phyloP scores from a whole-genome alignment of 192 early-diverging fungal genomes.

The Phycomyces blakesleeanus region DNA sequence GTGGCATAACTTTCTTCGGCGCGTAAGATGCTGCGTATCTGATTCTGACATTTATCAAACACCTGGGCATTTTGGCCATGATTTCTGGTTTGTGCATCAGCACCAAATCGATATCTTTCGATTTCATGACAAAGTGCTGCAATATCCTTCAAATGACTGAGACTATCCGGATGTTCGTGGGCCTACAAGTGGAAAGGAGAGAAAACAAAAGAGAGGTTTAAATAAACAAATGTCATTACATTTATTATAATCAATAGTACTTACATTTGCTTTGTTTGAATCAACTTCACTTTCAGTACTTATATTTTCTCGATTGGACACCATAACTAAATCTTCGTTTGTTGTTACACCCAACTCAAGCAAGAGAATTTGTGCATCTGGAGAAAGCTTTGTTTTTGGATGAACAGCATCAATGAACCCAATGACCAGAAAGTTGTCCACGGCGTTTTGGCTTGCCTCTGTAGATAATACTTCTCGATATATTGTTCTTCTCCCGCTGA shows the following conservation, averaged over 20 bases:
- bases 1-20: slow-evolving; percentile 33
- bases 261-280: not conserved
- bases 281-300: not conserved
- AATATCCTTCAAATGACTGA: slow-evolving; percentile 21
- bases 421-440: slow-evolving; percentile 32
- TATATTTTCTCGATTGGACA: slow-evolving; percentile 15
- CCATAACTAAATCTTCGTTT: slow-evolving; percentile 33
- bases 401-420: slow-evolving; percentile 36
- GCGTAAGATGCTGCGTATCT: slow-evolving; percentile 34
- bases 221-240: no score
- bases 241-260: not conserved
- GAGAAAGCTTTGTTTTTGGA: slow-evolving; percentile 29
- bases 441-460: slow-evolving; percentile 32
- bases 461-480: slow-evolving; percentile 40
- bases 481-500: slow-evolving; percentile 34
- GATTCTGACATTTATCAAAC: slow-evolving; percentile 39
- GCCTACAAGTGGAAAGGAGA: no score
- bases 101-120: slow-evolving; percentile 30
- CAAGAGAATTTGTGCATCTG: slow-evolving; percentile 33
- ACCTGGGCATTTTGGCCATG: slow-evolving; percentile 33
- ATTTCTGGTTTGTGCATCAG: slow-evolving; percentile 11
- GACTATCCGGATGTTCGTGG: slow-evolving; percentile 2
- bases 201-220: no score
- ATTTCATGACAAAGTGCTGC: slow-evolving; percentile 36
- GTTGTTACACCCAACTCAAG: slow-evolving; percentile 31